Conservation (phyloP, 805 yeast species). For the Wickerhamomyces bisporus region DNA sequence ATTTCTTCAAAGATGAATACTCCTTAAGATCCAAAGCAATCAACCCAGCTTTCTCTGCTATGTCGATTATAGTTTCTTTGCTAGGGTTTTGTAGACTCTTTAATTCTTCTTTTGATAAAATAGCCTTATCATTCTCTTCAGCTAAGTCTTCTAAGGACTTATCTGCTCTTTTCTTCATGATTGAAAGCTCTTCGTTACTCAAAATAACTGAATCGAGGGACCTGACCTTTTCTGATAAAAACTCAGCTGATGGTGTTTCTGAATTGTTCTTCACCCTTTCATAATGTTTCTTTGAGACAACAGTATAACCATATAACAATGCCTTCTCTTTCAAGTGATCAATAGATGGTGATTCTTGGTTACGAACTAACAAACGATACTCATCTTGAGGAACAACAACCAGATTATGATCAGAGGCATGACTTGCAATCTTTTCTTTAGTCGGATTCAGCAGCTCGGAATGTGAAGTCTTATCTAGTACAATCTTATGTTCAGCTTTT, state of each 20-base stretch:
- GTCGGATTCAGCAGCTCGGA: slow-evolving; percentile 4
- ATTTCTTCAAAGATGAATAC: not conserved
- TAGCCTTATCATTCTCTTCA: slow-evolving; percentile 3
- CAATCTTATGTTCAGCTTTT: not conserved
- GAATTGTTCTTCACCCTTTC: slow-evolving; percentile 4
- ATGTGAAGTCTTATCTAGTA: slow-evolving; percentile 4
- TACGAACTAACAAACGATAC: not conserved
- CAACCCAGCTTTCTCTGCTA: slow-evolving; percentile 8
- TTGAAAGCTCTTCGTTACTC: slow-evolving; percentile 4
- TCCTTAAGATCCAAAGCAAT: too few species aligned
- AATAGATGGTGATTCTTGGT: slow-evolving; percentile 5
- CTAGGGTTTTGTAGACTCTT: slow-evolving; percentile 3
- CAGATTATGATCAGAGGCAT: slow-evolving; percentile 7
- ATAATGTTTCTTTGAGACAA: not conserved
- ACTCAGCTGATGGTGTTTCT: slow-evolving; percentile 7
- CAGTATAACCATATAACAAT: not conserved
- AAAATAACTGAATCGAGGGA: slow-evolving; percentile 1
- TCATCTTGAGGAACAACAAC: slow-evolving; percentile 6
- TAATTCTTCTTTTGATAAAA: slow-evolving; percentile 6
- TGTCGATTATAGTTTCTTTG: slow-evolving; percentile 1
- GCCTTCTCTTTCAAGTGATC: slow-evolving; percentile 5
- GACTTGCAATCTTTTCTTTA: slow-evolving; percentile 1
- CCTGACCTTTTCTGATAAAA: slow-evolving; percentile 3
- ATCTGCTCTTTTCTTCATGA: slow-evolving; percentile 10
- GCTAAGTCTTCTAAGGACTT: slow-evolving; percentile 21